These are phyloP conservation scores for Bipolaris gigantea DNA, from an alignment of 2,329 filamentous ascomycete genomes.

Conservation along the genomic window DNA sequence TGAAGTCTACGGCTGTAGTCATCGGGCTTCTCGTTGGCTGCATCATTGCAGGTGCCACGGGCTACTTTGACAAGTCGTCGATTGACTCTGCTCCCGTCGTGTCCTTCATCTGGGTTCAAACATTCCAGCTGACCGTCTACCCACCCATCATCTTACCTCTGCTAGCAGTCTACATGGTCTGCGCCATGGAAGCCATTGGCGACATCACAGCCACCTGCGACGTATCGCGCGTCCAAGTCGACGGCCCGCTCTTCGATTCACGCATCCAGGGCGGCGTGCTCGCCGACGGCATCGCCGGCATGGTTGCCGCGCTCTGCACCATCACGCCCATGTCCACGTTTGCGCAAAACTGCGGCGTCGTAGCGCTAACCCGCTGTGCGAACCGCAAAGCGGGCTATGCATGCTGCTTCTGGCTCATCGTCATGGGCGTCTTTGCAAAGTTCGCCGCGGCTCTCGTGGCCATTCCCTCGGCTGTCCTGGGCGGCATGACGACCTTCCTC, in stretches of 20 bases:
- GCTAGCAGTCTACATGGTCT: slow-evolving; percentile 65
- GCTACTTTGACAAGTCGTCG: slow-evolving; percentile 74
- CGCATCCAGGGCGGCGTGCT: slow-evolving; percentile 78
- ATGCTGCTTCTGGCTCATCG: slow-evolving; percentile 72
- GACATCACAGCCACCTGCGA: slow-evolving; percentile 82
- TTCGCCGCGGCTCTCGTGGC: slow-evolving; percentile 78
- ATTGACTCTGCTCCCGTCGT: slow-evolving; percentile 72
- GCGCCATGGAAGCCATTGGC: slow-evolving; percentile 77
- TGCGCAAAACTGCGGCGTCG: slow-evolving; percentile 43
- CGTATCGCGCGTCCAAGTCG: slow-evolving; percentile 73
- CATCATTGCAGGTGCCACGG: slow-evolving; percentile 74
- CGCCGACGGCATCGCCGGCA: slow-evolving; percentile 74
- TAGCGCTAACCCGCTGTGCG: slow-evolving; percentile 78
- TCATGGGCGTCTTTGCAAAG: slow-evolving; percentile 83
- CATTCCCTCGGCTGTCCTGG: slow-evolving; percentile 62
- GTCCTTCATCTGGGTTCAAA: slow-evolving; percentile 79
- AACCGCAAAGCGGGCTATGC: slow-evolving; percentile 80
- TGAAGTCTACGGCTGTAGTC: slow-evolving; percentile 79
- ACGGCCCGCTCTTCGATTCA: slow-evolving; percentile 71
- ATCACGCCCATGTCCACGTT: slow-evolving; percentile 74
- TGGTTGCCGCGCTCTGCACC: slow-evolving; percentile 75
- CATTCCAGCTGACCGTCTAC: slow-evolving; percentile 72
- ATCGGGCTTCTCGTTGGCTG: slow-evolving; percentile 75
- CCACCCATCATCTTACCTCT: slow-evolving; percentile 73
- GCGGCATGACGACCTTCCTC: slow-evolving; percentile 70